A percentile compares a stretch with the other conserved stretches of the same genome.
phyloP scores from a whole-genome alignment of 352 stramenopile species.

The Globisporangium heterothallicum region DNA sequence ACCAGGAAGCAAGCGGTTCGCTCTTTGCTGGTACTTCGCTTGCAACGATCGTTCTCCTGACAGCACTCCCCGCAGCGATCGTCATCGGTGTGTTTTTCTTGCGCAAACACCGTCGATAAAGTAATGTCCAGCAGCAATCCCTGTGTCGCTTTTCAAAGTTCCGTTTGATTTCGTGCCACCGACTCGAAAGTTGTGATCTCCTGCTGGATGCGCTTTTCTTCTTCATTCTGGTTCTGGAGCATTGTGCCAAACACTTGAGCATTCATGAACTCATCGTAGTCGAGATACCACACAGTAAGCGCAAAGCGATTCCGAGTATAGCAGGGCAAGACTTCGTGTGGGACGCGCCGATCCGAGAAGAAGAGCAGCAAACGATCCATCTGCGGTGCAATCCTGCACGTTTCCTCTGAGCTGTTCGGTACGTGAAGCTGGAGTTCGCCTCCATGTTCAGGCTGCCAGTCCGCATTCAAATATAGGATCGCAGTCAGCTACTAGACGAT shows the following conservation, averaged over 20 bases:
- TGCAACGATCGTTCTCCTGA: constrained; percentile 14
- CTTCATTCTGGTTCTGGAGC: constrained; percentile 2
- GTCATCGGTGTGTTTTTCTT: constrained; percentile 12
- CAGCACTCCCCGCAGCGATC: constrained; percentile 8
- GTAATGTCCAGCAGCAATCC: background rate
- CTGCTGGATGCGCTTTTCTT: constrained; percentile 16
- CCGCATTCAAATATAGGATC: constrained; percentile 45
- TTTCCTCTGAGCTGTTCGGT: background rate
- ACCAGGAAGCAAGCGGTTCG: background rate
- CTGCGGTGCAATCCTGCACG: constrained; percentile 1
- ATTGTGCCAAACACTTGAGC: constrained; percentile 28
- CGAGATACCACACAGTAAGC: constrained; percentile 58
- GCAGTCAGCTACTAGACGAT: constrained; percentile 27
- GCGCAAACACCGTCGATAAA: constrained; percentile 2
- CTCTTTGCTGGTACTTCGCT: constrained; percentile 10
- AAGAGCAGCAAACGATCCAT: constrained; percentile 31
- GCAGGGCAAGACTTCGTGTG: constrained; percentile 34
- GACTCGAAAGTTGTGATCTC: constrained; percentile 21
- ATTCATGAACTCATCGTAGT: constrained; percentile 50
- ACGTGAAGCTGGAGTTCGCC: constrained; percentile 30
- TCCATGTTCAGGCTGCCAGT: constrained; percentile 24
- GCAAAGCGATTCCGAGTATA: constrained; percentile 25
- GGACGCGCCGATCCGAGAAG: constrained; percentile 37
- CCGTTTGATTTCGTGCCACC: background rate
- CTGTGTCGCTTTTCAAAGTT: background rate